A percentile compares a stretch with the other conserved stretches of the same genome.
phyloP scores from a whole-genome alignment of 805 yeast species.

The Ogataea ramenticola region DNA sequence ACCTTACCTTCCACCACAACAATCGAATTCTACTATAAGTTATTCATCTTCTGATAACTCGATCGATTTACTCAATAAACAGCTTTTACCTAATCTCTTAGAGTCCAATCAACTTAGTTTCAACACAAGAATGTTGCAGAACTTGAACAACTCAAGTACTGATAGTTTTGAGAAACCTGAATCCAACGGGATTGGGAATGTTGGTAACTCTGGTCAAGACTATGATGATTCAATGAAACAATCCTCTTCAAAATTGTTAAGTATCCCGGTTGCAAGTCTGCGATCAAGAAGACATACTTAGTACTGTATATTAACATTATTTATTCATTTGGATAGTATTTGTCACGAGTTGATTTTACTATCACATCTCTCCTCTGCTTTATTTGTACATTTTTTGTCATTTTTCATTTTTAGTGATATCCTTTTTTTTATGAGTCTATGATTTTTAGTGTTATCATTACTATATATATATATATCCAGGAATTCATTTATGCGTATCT shows the following conservation, averaged over 20 bases:
- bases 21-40: not conserved
- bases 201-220: not conserved
- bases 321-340: too few species aligned
- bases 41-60: not conserved
- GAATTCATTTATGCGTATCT: not conserved
- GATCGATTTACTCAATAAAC: not conserved
- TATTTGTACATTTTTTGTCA: too few species aligned
- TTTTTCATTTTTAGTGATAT: too few species aligned
- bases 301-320: not conserved
- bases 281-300: not conserved
- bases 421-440: not conserved
- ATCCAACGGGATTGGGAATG: not conserved
- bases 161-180: slow-evolving; percentile 12
- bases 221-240: not conserved
- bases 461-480: slow-evolving; percentile 1
- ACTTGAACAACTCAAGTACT: slow-evolving; percentile 14
- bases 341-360: too few species aligned
- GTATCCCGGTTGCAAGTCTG: slow-evolving; percentile 26
- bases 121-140: not conserved
- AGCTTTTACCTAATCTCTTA: not conserved
- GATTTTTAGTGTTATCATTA: not conserved
- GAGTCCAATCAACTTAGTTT: not conserved
- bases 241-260: slow-evolving; percentile 16
- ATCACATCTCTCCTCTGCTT: too few species aligned
- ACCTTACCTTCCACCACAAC: not conserved